These are phyloP conservation scores for Alternaria hordeiaustralica DNA, from an alignment of 2,329 filamentous ascomycete species.

Conservation along the genomic window DNA sequence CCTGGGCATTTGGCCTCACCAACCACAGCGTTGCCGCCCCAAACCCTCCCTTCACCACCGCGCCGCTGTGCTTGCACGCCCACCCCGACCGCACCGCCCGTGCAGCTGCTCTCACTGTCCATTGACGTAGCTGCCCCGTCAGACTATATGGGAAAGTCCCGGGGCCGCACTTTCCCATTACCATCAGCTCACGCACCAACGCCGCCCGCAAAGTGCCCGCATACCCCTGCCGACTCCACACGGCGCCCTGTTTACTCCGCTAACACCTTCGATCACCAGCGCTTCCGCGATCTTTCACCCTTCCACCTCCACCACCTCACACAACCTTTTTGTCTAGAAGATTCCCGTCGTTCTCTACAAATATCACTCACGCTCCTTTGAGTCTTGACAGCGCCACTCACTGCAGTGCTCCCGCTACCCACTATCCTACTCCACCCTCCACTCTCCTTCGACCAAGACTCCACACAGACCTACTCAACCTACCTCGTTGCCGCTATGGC, in stretches of 20 bases:
- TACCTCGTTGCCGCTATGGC: slow-evolving; percentile 27
- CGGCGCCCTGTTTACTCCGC: slow-evolving; percentile 31
- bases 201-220: slow-evolving; percentile 10
- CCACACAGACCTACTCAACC: slow-evolving; percentile 7
- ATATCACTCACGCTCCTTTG: slow-evolving; percentile 27
- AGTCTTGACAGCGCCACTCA: slow-evolving; percentile 8
- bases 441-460: slow-evolving; percentile 12
- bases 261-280: slow-evolving; percentile 34
- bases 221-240: slow-evolving; percentile 31
- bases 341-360: slow-evolving; percentile 24
- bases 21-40: slow-evolving; percentile 10
- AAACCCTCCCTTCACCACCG: neutral
- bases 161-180: slow-evolving; percentile 21
- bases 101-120: neutral
- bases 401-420: slow-evolving; percentile 2
- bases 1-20: slow-evolving; percentile 6
- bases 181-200: slow-evolving; percentile 3
- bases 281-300: slow-evolving; percentile 25
- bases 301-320: slow-evolving; percentile 12
- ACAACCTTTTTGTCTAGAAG: slow-evolving; percentile 17
- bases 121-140: slow-evolving; percentile 24
- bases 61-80: neutral
- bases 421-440: slow-evolving; percentile 6
- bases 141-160: slow-evolving; percentile 27
- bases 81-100: slow-evolving; percentile 4